Evolutionary conservation across 805 yeast genomes (phyloP), one percentile per base, ranked within the genome.

Genomic region (Saturnispora sekii): DNA sequence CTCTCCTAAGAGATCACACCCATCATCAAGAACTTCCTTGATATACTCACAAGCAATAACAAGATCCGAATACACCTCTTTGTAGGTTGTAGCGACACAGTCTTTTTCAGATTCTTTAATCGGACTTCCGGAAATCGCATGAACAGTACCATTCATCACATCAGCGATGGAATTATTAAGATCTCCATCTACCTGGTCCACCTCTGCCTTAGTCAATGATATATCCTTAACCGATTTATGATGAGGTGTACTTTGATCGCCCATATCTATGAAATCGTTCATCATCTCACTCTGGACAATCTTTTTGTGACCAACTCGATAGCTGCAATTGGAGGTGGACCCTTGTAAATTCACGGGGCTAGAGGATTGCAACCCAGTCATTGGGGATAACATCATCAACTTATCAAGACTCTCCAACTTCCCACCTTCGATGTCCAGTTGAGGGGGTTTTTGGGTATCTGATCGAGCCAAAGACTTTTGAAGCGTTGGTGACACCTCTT

Each of bases 1-100:
- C 49, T 80, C 77, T 50, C 73, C 69, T 14, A 80, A 41, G 11
- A 64, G 55, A 2, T 50, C 67, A 48, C 66, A 67, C 8, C 58
- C 59, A 0, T 70, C 61, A 8, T 62, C 53, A n/a, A 57, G 33
- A 10, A 61, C 54, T 15, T 53, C 58, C 32, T 52, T 48, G 11
- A 58, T 50, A 40, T 51, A 58, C 3, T 53, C 52, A 9, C 62
- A 53, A 8, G 69, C 64, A 9, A 60, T 62, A 28, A 57, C 49
- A 14, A 69, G 44, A 17, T 67, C 69, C 3, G 51, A 51, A 4
- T 58, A 48, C 34, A 52, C 45, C 3, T 51, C 49, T 35, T 58
- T 54, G 8, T 65, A 54, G 28, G 49, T 49, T 11, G 55, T 54
- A 3, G 57, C 57, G 35, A 61, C 62, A 11, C 65, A 58, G 1